Conservation (phyloP, 805 yeast species). For the Candida awuae region DNA sequence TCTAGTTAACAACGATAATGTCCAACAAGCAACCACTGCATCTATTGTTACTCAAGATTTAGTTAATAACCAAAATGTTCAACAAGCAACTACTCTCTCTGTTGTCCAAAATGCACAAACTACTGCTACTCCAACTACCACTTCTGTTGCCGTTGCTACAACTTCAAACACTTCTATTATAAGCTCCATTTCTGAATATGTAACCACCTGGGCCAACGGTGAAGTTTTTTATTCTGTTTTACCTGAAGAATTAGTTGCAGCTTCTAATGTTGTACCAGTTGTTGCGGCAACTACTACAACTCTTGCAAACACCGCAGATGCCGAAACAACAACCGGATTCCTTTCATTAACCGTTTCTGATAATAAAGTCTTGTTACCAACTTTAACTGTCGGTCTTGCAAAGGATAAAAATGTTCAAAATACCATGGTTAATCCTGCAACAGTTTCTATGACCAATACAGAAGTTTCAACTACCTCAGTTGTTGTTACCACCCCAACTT, state of each 20-base stretch:
- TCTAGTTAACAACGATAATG: background rate
- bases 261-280: constrained; percentile 10
- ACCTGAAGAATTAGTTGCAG: background rate
- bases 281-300: constrained; percentile 15
- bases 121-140: background rate
- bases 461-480: constrained; percentile 16
- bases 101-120: background rate
- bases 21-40: no score
- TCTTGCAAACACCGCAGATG: constrained; percentile 8
- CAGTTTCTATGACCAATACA: constrained; percentile 17
- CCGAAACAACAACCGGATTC: constrained; percentile 13
- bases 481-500: constrained; percentile 12
- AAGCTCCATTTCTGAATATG: background rate
- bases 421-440: constrained; percentile 12
- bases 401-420: constrained; percentile 10
- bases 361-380: constrained; percentile 6
- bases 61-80: background rate
- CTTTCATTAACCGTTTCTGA: constrained; percentile 6
- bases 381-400: constrained; percentile 11
- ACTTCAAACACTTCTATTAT: background rate
- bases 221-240: constrained; percentile 11
- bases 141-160: background rate
- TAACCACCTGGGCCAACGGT: constrained; percentile 11
- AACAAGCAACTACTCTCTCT: no score
- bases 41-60: no score